Base-by-base conservation (phyloP, 2,329 filamentous ascomycete genomes). In the Colletotrichum melonis region DNA sequence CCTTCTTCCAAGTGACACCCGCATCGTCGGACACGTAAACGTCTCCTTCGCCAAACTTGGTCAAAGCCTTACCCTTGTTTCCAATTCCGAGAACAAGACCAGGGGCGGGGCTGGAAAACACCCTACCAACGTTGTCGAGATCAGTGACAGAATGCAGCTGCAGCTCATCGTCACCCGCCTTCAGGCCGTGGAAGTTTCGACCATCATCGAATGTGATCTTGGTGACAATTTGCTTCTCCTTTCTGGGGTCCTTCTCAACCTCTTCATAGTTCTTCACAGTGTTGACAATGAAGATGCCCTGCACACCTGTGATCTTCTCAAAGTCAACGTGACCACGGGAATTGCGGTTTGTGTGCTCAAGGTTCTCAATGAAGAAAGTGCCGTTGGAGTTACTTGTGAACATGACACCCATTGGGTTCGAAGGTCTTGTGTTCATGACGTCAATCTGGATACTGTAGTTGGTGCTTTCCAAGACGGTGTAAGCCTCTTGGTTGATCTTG, bases 371-470 rank as follows among this genome's bases (percentile, higher is more conserved):
- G 81, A 98, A 99, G 82, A 96, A 98, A 2, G 95, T 98, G 74
- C 97, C 97, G 80, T 98, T 97, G 38, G 95, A 98, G 81, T 99
- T 99, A 80, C 96, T 98, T 6, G 95, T 97, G 79, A 98, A 96
- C 69, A 99, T 87, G 12, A 93, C 92, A 42, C 97, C 97, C 90
- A 98, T 96, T 0, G 93, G 90, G 49, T 89, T 90, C 1, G 88
- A 89, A 14, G 88, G 88, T 57, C 85, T 86, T 52, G 87, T 87
- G 1, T 93, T 94, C 89, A 96, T 92, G 75, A 98, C 95, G 82
- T 98, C 95, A 68, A 99, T 92, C 83, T 98, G 96, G 77, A 99
- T 95, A 85, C 96, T 98, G 86, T 99, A 98, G 80, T 98, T 96
- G 55, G 97, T 98, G 79, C 95, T 97, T 84, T 98, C 96, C 54